phyloP scores from a whole-genome alignment of 441 rosid genomes.

The Croton setiger region DNA sequence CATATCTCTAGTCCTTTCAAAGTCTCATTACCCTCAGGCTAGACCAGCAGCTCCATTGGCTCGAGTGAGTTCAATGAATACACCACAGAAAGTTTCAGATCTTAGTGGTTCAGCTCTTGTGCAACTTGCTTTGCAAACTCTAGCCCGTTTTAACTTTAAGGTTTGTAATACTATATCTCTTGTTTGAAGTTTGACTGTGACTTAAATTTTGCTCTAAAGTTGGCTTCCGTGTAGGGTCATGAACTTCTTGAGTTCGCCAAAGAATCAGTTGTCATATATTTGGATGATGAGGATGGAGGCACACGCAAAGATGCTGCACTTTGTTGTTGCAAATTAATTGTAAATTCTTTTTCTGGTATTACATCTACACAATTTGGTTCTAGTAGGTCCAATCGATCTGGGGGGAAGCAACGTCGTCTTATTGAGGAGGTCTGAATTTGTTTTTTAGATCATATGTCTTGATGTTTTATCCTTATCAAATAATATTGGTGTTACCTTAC shows the following conservation, averaged over 20 bases:
- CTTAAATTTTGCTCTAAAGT: constrained; percentile 28
- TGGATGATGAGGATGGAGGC: constrained; percentile 94
- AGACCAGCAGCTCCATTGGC: constrained; percentile 58
- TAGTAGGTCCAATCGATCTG: constrained; percentile 75
- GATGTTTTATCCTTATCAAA: not conserved
- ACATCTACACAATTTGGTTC: constrained; percentile 61
- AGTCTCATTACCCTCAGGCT: constrained; percentile 66
- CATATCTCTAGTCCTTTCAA: constrained; percentile 86
- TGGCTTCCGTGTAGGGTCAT: constrained; percentile 69
- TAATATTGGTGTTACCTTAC: not conserved
- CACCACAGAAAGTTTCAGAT: constrained; percentile 68
- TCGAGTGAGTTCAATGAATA: constrained; percentile 54
- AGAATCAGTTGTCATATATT: constrained; percentile 84
- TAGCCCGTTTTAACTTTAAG: constrained; percentile 95
- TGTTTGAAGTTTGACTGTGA: constrained; percentile 15
- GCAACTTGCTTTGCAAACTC: constrained; percentile 97
- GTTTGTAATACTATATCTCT: constrained; percentile 33
- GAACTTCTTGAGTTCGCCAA: constrained; percentile 97
- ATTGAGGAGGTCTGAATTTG: constrained; percentile 78
- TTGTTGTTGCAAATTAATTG: constrained; percentile 94
- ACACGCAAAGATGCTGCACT: constrained; percentile 97
- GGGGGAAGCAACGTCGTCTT: constrained; percentile 81
- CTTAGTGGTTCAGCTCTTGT: constrained; percentile 69
- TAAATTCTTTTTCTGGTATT: constrained; percentile 74
- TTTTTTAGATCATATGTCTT: constrained; percentile 6